Conservation (phyloP, 2,329 filamentous ascomycete genomes). For the Thielaviopsis populi region DNA sequence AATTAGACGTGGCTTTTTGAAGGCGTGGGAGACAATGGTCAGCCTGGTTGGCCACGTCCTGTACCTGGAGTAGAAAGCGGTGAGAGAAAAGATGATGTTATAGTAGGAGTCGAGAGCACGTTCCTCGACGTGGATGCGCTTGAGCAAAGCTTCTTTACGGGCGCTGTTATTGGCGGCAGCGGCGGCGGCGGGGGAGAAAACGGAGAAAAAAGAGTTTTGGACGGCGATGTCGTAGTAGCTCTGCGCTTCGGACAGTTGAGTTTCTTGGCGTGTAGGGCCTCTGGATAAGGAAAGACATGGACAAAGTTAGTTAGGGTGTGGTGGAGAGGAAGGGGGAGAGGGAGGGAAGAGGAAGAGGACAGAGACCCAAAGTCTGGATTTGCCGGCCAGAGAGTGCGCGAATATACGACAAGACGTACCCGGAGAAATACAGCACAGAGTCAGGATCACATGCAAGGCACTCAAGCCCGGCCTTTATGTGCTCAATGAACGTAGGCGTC, state of each 20-base stretch:
- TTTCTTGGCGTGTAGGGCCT: slow-evolving; percentile 46
- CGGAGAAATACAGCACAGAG: slow-evolving; percentile 55
- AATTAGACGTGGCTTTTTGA: slow-evolving; percentile 49
- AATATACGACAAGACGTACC: slow-evolving; percentile 31
- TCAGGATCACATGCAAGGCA: slow-evolving; percentile 31
- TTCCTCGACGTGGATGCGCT: slow-evolving; percentile 46
- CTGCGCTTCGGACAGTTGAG: slow-evolving; percentile 41
- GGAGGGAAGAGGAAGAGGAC: neutral
- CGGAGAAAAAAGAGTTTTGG: slow-evolving; percentile 32
- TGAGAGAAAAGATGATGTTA: slow-evolving; percentile 64
- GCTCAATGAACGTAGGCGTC: slow-evolving; percentile 62
- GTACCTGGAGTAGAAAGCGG: slow-evolving; percentile 30
- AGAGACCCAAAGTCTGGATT: neutral
- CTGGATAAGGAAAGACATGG: slow-evolving; percentile 25
- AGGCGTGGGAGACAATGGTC: slow-evolving; percentile 53
- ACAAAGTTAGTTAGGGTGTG: neutral
- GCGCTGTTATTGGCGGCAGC: neutral
- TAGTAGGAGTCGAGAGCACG: slow-evolving; percentile 72
- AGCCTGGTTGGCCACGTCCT: slow-evolving; percentile 40
- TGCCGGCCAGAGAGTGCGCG: neutral
- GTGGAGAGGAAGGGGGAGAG: neutral
- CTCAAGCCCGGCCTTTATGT: slow-evolving; percentile 51
- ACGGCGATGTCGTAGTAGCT: slow-evolving; percentile 44
- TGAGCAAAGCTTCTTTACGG: slow-evolving; percentile 2
- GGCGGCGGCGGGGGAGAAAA: slow-evolving; percentile 21